Evolutionary conservation across 176 grass and related monocot species (phyloP), one percentile per base, ranked within the genome.

Genomic region (Oropetium thomaeum): DNA sequence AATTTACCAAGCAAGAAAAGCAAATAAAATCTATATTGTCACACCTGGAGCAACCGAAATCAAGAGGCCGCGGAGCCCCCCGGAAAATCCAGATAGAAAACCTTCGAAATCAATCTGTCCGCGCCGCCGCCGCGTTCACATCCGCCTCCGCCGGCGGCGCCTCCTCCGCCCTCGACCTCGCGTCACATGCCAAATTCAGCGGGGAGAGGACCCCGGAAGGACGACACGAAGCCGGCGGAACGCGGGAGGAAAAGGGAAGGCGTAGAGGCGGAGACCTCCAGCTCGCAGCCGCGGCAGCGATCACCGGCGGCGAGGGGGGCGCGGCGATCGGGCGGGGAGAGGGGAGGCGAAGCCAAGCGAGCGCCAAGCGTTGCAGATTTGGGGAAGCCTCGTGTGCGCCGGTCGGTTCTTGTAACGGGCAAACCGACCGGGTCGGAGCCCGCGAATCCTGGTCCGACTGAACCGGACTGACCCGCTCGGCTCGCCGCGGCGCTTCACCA

Each of bases 281-380:
- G 34, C 41, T 22, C 10, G 42, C 26, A 20, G 13, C 26, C 38
- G 57, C 31, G 29, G 59, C 20, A 52, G 79, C 52, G 79, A 78
- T 87, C 74, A 28, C 85, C 79, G 85, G 85, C 80, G 74, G 80
- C 85, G 85, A 87, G 31, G 19, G 23, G 52, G 31, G 6, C 53
- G 71, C 37, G 71, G 55, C 58, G 42, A 63, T 49, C 58, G 57
- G 58, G 27, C 26, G 9, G 15, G 8, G 54, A 15, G 17, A 22
- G 54, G 55, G 27, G 63, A 48, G 40, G 60, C 14, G 75, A 28
- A 70, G 67, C 73, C 39, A 71, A 27, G 79, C 75, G 80, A 88
- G 86, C 80, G 80, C 80, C 86, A 83, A 79, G 80, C 75, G 86
- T 79, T 73, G 86, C 67, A 73, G 85, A 87, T 83, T 83, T 83